Conservation (phyloP, 306 rosid genomes). For the Rubus idaeus region DNA sequence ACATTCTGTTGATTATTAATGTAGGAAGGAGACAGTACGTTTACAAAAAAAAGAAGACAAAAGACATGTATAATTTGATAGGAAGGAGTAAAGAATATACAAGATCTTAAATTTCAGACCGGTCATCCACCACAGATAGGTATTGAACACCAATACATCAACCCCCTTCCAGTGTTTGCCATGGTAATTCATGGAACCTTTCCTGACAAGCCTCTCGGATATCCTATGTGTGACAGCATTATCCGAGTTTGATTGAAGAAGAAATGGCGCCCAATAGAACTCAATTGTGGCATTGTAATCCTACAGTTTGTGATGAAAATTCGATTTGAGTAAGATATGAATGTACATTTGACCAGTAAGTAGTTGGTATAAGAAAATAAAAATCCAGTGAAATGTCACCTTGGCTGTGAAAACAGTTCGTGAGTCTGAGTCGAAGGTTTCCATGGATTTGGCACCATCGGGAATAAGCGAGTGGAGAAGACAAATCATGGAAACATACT, state of each 20-base stretch:
- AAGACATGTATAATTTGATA: not conserved
- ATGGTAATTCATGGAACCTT: conserved; percentile 85
- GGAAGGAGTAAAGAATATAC: conserved; percentile 35
- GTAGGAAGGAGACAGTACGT: not conserved
- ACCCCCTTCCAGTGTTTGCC: conserved; percentile 85
- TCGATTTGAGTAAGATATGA: not conserved
- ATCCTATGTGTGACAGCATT: conserved; percentile 73
- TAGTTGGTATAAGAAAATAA: not conserved
- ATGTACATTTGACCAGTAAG: not conserved
- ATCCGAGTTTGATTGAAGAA: conserved; percentile 84
- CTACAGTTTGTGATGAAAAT: conserved; percentile 28
- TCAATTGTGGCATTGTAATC: conserved; percentile 90
- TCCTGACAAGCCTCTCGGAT: conserved; percentile 77
- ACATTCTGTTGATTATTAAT: not conserved
- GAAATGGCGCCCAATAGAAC: conserved; percentile 99
- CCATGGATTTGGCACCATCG: conserved; percentile 78
- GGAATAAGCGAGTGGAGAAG: conserved; percentile 84
- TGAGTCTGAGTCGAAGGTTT: conserved; percentile 77
- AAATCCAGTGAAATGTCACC: conserved; percentile 37
- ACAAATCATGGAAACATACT: conserved; percentile 79
- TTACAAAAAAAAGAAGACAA: not conserved
- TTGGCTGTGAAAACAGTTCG: conserved; percentile 85
- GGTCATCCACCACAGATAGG: conserved; percentile 98
- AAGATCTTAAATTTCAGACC: conserved; percentile 79
- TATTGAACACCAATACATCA: conserved; percentile 78